Base-by-base conservation (phyloP, 352 stramenopile species). In the Pilasporangium apinafurcum region DNA sequence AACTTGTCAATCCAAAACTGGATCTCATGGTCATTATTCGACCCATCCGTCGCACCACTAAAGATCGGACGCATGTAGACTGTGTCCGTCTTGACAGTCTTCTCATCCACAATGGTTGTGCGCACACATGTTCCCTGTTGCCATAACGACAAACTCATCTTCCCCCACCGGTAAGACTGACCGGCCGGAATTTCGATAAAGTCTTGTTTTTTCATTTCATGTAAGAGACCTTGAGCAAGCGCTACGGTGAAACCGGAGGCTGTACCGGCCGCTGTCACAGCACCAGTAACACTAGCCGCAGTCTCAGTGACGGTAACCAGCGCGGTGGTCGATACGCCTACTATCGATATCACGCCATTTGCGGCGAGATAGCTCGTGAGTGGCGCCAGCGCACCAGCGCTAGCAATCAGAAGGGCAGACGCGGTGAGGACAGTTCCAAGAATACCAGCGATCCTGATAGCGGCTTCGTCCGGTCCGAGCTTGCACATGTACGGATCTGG, bases 21-120 rank as follows among this genome's bases (percentile, higher is more conserved):
- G 37, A 78, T 75, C 22, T 69, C 43, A 46, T 81, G 62, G 28
- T 61, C 56, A 27, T 63, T 51, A 62, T 63, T 48, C n/a, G n/a
- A n/a, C n/a, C n/a, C n/a, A n/a, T 64, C 53, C 5, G 57, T 62
- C 25, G 56, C 47, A 14, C 65, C 62, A 22, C 62, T 73, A 53
- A 81, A 81, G 57, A 77, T 77, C 17, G 62, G 65, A 36, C 62
- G 62, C 65, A 72, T 74, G 60, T 75, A 75, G 8, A 75, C 14
- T 30, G 59, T 70, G 36, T 67, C 52, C 6, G 55, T 67, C 1
- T 46, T 58, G 20, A 81, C 62, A 0, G 61, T 64, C 4, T 48
- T 41, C 35, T 72, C 53, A 33, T 75, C 46, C 21, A 64, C 34
- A 48, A 70, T 62, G 9, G 48, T 60, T n/a, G 67, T 73, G 36